Percentiles rank a stretch among this genome's conserved stretches.
Evolutionary conservation across 73 alveolate species (phyloP).

Genomic region (Breviolum minutum): DNA sequence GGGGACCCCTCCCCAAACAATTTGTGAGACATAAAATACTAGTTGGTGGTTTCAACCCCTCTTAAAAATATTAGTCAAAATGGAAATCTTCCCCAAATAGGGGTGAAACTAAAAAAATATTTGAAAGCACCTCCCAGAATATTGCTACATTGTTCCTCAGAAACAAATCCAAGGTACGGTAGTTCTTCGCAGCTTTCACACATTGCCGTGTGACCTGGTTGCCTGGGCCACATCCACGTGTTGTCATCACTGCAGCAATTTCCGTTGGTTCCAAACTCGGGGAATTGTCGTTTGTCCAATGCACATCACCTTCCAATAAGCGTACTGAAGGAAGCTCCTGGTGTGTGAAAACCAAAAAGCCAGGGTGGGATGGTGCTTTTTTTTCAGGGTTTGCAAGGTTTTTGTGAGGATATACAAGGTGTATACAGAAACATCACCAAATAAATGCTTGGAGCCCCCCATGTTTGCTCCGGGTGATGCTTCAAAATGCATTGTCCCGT

Average conservation of each 20-base stretch:
- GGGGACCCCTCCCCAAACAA: no score
- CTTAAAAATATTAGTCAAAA: no score
- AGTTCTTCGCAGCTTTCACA: not conserved
- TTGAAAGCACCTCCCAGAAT: no score
- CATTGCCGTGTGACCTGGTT: constrained; percentile 2
- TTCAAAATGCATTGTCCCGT: no score
- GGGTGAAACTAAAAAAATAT: no score
- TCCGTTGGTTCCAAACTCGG: not conserved
- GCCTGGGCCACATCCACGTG: not conserved
- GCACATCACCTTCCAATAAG: not conserved
- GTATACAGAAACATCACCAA: not conserved
- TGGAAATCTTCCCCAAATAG: no score
- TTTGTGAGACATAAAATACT: no score
- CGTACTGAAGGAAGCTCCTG: constrained; percentile 2
- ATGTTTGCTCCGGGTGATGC: not conserved
- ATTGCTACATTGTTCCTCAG: no score
- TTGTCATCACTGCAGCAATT: not conserved
- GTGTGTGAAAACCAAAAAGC: not conserved
- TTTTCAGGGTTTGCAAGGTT: not conserved
- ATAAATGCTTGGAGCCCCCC: not conserved
- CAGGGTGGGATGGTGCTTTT: not conserved
- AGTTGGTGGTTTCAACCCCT: no score
- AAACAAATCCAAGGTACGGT: not conserved
- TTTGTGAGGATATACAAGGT: no score
- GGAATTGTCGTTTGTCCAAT: not conserved